These are phyloP conservation scores for Russula emetica DNA, from an alignment of 768 basidiomycete genomes.

Conservation along the genomic window DNA sequence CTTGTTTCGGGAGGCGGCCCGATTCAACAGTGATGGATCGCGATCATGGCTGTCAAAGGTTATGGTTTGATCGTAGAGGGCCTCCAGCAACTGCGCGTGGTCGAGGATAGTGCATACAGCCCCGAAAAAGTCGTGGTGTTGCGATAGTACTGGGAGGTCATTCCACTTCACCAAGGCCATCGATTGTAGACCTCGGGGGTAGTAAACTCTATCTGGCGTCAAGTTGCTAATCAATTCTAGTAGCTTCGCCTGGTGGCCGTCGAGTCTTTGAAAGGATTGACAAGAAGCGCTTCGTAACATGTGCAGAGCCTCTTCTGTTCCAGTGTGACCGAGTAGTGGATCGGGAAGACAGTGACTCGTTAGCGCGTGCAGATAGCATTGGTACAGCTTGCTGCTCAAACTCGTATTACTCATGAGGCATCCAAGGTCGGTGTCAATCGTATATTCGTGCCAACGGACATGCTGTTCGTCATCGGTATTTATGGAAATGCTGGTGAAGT, in stretches of 20 bases:
- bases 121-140: constrained; percentile 10
- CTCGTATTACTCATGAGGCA: constrained; percentile 32
- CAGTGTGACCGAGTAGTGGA: constrained; percentile 42
- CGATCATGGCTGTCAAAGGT: not conserved
- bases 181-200: constrained; percentile 9
- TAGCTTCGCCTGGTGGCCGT: not conserved
- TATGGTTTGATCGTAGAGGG: not conserved
- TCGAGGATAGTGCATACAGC: not conserved
- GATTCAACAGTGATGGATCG: not conserved
- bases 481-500: constrained; percentile 12
- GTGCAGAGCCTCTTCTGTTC: constrained; percentile 43
- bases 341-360: constrained; percentile 43
- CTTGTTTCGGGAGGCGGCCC: constrained; percentile 5
- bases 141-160: constrained; percentile 10
- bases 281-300: constrained; percentile 38
- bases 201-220: constrained; percentile 10
- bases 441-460: constrained; percentile 34
- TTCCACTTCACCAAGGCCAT: constrained; percentile 11
- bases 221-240: constrained; percentile 7
- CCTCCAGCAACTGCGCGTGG: constrained; percentile 8
- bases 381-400: constrained; percentile 36
- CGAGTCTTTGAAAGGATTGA: constrained; percentile 41
- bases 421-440: constrained; percentile 34
- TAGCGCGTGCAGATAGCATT: constrained; percentile 44
- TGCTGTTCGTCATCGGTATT: not conserved